Conservation (phyloP, 495 filamentous ascomycete species). For the Cercophora newfieldiana region DNA sequence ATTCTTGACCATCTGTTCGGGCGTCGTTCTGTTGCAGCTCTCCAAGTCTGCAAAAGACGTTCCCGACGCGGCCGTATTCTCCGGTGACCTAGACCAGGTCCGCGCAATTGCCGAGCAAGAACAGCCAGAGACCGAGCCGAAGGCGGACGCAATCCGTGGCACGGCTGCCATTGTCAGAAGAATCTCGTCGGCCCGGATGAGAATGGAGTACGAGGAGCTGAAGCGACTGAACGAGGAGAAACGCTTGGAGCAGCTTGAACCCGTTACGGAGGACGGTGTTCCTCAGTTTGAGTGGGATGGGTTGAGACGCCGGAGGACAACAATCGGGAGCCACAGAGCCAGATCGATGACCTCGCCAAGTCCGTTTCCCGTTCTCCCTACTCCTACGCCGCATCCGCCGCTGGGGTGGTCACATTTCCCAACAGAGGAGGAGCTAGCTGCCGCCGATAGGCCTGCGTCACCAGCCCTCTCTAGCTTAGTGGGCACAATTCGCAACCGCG, state of each 20-base stretch:
- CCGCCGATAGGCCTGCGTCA: constrained; percentile 48
- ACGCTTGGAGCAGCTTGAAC: constrained; percentile 66
- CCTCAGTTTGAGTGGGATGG: constrained; percentile 86
- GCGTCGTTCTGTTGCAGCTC: constrained; percentile 95
- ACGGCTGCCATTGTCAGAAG: constrained; percentile 85
- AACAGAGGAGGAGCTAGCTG: constrained; percentile 58
- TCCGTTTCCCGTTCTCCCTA: constrained; percentile 37
- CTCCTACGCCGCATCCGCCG: constrained; percentile 68
- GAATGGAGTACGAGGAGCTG: constrained; percentile 79
- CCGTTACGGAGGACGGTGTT: constrained; percentile 65
- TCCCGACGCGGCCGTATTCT: constrained; percentile 88
- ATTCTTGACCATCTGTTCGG: constrained; percentile 90
- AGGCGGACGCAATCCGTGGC: constrained; percentile 93
- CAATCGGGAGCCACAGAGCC: constrained; percentile 50
- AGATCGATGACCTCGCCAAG: constrained; percentile 38
- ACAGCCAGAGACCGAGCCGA: constrained; percentile 92
- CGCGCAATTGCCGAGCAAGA: constrained; percentile 92
- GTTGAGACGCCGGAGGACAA: constrained; percentile 77
- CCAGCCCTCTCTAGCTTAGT: constrained; percentile 59
- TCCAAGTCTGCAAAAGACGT: constrained; percentile 98
- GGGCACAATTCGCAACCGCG: constrained; percentile 58
- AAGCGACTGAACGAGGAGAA: constrained; percentile 78
- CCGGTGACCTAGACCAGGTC: constrained; percentile 91
- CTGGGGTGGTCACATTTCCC: constrained; percentile 88
- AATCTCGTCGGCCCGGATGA: constrained; percentile 72